These are phyloP conservation scores for Stephania yunnanensis DNA, from an alignment of 164 flowering plant species.

Conservation along the genomic window DNA sequence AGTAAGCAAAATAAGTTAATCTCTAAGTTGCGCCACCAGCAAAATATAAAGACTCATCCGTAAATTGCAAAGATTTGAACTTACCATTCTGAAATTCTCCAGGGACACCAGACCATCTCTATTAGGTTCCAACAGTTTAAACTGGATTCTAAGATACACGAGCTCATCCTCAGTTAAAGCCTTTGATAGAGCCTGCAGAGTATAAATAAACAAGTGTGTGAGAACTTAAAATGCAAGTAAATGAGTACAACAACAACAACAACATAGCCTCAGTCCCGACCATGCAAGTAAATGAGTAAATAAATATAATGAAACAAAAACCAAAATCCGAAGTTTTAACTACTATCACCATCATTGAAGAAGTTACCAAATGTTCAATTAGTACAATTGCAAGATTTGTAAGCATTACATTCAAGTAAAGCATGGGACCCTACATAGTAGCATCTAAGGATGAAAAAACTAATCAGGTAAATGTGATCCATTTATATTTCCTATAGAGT, in stretches of 20 bases:
- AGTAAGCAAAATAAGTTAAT: slow-evolving; percentile 6
- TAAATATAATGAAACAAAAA: not conserved
- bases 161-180: slow-evolving; percentile 74
- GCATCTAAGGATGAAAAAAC: not conserved
- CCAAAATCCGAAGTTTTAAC: not conserved
- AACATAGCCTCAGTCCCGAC: too few species aligned
- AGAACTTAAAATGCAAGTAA: slow-evolving; percentile 5
- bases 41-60: not conserved
- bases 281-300: not conserved
- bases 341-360: not conserved
- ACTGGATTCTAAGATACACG: slow-evolving; percentile 65
- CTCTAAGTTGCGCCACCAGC: not conserved
- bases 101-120: slow-evolving; percentile 54
- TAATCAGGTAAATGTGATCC: too few species aligned
- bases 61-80: slow-evolving; percentile 8
- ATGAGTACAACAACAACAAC: not conserved
- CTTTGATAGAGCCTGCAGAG: slow-evolving; percentile 79
- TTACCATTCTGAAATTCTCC: slow-evolving; percentile 55
- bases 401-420: not conserved
- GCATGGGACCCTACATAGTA: not conserved
- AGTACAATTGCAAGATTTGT: not conserved
- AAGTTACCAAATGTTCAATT: not conserved
- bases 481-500: too few species aligned
- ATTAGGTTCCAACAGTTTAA: slow-evolving; percentile 57
- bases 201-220: slow-evolving; percentile 4